phyloP scores from a whole-genome alignment of 176 grass and related monocot species.

The Thalia dealbata region DNA sequence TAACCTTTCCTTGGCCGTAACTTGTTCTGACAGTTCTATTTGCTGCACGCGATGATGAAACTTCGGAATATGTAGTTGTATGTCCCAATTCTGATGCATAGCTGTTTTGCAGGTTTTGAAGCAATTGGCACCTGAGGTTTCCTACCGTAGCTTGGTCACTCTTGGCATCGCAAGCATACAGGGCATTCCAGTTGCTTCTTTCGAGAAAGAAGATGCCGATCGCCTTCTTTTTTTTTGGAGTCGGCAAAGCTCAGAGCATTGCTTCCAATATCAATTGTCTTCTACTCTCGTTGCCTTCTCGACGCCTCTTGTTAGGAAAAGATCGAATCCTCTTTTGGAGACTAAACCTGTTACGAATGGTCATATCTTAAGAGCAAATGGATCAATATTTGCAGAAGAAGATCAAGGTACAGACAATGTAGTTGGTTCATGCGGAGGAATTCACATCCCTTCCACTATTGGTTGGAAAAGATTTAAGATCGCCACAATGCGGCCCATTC shows the following conservation, averaged over 20 bases:
- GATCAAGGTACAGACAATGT: conserved; percentile 10
- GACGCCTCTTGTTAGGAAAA: conserved; percentile 31
- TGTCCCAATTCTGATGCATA: neutral
- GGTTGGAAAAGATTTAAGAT: conserved; percentile 20
- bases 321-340: conserved; percentile 12
- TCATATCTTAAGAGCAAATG: neutral
- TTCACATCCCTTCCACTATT: too few relatives aligned
- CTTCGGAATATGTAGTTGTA: neutral
- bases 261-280: conserved; percentile 10
- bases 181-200: conserved; percentile 52
- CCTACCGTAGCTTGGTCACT: conserved; percentile 49
- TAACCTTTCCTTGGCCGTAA: neutral
- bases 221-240: conserved; percentile 55
- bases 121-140: conserved; percentile 44
- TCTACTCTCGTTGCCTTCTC: conserved; percentile 31
- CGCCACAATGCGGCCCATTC: conserved; percentile 56
- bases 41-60: neutral
- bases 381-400: conserved; percentile 7
- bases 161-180: conserved; percentile 63
- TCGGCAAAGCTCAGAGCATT: conserved; percentile 23
- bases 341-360: conserved; percentile 10
- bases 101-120: conserved; percentile 46
- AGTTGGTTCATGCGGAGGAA: conserved; percentile 9
- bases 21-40: neutral
- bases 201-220: conserved; percentile 54